These are phyloP conservation scores for Amanita brunnescens DNA, from an alignment of 768 basidiomycete genomes.

Conservation along the genomic window DNA sequence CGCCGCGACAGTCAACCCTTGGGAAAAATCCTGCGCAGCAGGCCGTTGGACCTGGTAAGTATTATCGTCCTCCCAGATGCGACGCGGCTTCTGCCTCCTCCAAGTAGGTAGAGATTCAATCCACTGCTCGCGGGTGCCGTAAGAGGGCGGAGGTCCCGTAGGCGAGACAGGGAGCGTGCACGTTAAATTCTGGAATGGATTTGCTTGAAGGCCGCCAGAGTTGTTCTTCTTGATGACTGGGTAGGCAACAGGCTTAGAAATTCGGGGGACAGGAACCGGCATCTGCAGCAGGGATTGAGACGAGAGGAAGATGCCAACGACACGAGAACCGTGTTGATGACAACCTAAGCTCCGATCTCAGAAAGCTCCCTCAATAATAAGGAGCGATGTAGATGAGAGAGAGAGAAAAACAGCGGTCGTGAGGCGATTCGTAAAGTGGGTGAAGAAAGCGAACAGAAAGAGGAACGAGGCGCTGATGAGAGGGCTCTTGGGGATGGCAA, in stretches of 20 bases:
- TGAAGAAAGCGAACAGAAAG: conserved; percentile 24
- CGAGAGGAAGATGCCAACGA: conserved; percentile 34
- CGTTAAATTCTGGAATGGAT: conserved; percentile 45
- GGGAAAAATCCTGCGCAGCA: conserved; percentile 50
- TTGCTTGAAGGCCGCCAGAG: conserved; percentile 34
- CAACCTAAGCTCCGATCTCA: conserved; percentile 33
- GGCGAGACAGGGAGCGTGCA: conserved; percentile 53
- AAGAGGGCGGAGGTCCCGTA: conserved; percentile 52
- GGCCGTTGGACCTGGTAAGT: conserved; percentile 16
- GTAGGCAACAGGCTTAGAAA: conserved; percentile 50
- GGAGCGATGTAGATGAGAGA: conserved; percentile 19
- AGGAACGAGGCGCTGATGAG: conserved; percentile 24
- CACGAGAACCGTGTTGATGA: conserved; percentile 34
- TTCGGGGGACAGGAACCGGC: conserved; percentile 77
- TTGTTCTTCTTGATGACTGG: conserved; percentile 53
- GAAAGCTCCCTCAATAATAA: conserved; percentile 28
- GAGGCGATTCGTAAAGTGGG: conserved; percentile 56
- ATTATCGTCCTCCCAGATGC: conserved; percentile 54
- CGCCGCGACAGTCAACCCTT: conserved; percentile 69
- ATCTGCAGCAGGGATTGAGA: conserved; percentile 49
- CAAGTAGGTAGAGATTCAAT: conserved; percentile 62
- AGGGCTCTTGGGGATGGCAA: conserved; percentile 40
- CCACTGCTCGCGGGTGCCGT: conserved; percentile 66
- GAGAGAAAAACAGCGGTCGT: conserved; percentile 48
- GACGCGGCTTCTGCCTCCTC: conserved; percentile 59